Evolutionary conservation across 2,329 filamentous ascomycete genomes (phyloP).

Genomic region (Conoideocrella luteorostrata): DNA sequence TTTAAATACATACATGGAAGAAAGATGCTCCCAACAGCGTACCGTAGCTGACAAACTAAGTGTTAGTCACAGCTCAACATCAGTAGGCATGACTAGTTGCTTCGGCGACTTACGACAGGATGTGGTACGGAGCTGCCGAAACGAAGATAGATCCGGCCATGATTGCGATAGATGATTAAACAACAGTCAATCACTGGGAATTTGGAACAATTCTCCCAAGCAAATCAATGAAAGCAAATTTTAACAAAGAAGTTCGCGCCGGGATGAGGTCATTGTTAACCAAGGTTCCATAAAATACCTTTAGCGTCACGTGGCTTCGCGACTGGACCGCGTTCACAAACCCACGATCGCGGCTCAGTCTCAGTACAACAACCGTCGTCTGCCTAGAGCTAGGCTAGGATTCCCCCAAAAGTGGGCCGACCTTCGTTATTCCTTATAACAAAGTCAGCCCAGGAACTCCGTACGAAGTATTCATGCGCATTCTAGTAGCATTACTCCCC

Average conservation of each 20-base stretch:
- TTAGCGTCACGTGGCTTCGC: conserved; percentile 24
- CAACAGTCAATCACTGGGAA: too few species aligned
- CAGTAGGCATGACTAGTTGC: background rate
- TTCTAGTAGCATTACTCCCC: too few species aligned
- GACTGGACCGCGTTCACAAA: conserved; percentile 19
- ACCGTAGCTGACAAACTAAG: conserved; percentile 61
- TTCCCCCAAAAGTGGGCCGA: conserved; percentile 1
- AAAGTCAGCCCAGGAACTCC: background rate
- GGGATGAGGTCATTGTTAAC: conserved; percentile 9
- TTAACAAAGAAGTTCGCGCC: background rate
- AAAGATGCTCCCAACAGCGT: conserved; percentile 80
- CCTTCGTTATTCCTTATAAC: background rate
- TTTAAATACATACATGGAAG: conserved; percentile 66
- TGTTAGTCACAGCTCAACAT: conserved; percentile 16
- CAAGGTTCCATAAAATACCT: background rate
- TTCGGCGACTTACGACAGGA: conserved; percentile 55
- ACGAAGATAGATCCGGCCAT: conserved; percentile 50
- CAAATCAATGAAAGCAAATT: background rate
- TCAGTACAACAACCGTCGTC: conserved; percentile 8
- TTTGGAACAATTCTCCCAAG: too few species aligned
- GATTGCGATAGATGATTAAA: background rate
- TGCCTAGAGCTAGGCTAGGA: conserved; percentile 13
- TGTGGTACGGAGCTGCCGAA: conserved; percentile 67
- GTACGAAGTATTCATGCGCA: too few species aligned
- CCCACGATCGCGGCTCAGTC: background rate